Evolutionary conservation across 73 alveolate species (phyloP), one percentile per base, ranked within the genome.

Genomic region (Paramecium sonneborni): DNA sequence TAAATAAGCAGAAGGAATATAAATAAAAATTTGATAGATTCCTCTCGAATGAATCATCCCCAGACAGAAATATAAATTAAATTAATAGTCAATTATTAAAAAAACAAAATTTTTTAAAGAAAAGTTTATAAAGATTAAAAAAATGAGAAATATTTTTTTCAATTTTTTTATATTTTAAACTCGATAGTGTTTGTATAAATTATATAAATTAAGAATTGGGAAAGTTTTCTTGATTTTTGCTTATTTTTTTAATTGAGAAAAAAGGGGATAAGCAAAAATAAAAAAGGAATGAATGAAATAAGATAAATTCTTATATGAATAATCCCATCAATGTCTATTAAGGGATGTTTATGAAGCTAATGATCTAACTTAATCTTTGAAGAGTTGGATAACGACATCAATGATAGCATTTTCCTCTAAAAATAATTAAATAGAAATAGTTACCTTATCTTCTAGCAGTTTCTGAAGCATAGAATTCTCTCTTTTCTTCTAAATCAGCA

Each of bases 331-430:
- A 79, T 79, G 34, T 79, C 90, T 79, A 0, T 79, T 79, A 46
- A 79, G 90, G 90, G 90, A 79, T 79, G 90, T 79, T 46, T 79
- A 39, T 79, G 90, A 79, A 39, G 90, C 90, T 38, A 79, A 44
- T 38, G 90, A 57, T 79, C 90, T 79, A 28, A 79, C 90, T 79
- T 79, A 79, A 23, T 79, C 90, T 46, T 79, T 79, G 90, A 79
- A 79, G 44, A 79, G 41, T 79, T 44, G 37, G 72, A 79, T 79
- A 79, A 79, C 90, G 30, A 39, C 46, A 79, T 79, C 90, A 79
- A 79, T 79, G 72, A 79, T 44, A 39, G 90, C 90, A 46, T 79
- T 79, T 44, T 79, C 90, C 90, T 79, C 90, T 79, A 79, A 24
- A 35, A 26, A 62, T 20, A 79, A 6, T 14, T 38, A 76, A 76